Conservation (phyloP, 2,329 filamentous ascomycete genomes). For the Penicillium psychrosexuale region DNA sequence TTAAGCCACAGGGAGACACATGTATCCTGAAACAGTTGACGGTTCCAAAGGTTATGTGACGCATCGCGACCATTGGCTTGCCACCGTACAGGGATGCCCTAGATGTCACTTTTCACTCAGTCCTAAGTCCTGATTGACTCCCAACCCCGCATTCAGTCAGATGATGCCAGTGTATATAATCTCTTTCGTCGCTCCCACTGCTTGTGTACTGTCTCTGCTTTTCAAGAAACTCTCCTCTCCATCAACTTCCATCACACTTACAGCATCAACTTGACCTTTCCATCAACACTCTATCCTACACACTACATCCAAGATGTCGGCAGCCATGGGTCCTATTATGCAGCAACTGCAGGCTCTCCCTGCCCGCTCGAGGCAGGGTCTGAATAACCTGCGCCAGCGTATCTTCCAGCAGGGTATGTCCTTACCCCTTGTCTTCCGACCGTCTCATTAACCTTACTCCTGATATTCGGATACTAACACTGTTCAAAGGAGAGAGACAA, state of each 20-base stretch:
- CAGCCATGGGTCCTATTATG: constrained; percentile 21
- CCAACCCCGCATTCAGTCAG: constrained; percentile 26
- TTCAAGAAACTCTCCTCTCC: background rate
- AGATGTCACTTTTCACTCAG: constrained; percentile 18
- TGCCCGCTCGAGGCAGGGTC: constrained; percentile 23
- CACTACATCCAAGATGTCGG: constrained; percentile 19
- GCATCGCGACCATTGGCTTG: constrained; percentile 8
- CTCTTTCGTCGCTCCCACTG: background rate
- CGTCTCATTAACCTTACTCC: background rate
- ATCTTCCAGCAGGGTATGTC: constrained; percentile 28
- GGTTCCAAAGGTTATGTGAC: background rate
- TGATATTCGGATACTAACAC: constrained; percentile 8
- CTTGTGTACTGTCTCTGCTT: background rate
- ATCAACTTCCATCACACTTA: constrained; percentile 1
- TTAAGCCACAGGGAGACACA: background rate
- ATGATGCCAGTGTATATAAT: constrained; percentile 22
- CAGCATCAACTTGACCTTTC: background rate
- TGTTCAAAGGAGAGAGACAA: constrained; percentile 25
- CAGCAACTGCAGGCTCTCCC: constrained; percentile 22
- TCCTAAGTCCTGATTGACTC: constrained; percentile 8
- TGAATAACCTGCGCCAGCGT: constrained; percentile 24
- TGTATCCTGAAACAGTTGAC: constrained; percentile 3
- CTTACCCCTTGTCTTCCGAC: background rate
- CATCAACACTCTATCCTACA: constrained; percentile 1
- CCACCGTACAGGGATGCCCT: constrained; percentile 18